phyloP scores from a whole-genome alignment of 2,329 filamentous ascomycete species.

The Curvularia sp. region DNA sequence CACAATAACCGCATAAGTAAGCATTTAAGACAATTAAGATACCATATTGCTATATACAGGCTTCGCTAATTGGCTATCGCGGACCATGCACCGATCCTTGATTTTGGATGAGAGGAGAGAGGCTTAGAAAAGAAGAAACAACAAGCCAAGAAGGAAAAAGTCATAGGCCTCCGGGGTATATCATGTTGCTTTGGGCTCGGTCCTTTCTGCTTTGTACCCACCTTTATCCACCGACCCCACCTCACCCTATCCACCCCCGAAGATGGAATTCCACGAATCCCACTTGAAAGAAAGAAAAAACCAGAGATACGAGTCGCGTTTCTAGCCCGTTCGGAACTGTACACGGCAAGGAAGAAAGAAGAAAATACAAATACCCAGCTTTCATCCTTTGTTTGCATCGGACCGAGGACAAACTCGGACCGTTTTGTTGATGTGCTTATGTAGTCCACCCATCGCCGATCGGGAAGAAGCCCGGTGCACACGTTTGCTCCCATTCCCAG shows the following conservation, averaged over 20 bases:
- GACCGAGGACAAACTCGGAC: slow-evolving; percentile 4
- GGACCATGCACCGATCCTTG: not conserved
- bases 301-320: not conserved
- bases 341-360: not conserved
- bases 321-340: not conserved
- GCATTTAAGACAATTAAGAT: not conserved
- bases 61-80: not conserved
- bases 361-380: not conserved
- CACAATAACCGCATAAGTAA: not conserved
- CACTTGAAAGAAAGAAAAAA: not conserved
- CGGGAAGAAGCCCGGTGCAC: slow-evolving; percentile 5
- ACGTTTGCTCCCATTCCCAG: slow-evolving; percentile 3
- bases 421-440: not conserved
- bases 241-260: not conserved
- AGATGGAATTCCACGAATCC: not conserved
- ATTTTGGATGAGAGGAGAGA: not conserved
- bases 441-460: not conserved
- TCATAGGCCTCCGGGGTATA: not conserved
- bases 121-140: not conserved
- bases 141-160: not conserved
- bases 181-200: slow-evolving; percentile 1
- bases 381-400: slow-evolving; percentile 5
- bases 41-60: not conserved
- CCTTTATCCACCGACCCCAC: not conserved
- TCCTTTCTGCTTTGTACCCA: not conserved